These are phyloP conservation scores for Quercus phellos DNA, from an alignment of 331 rosid genomes.

Conservation along the genomic window DNA sequence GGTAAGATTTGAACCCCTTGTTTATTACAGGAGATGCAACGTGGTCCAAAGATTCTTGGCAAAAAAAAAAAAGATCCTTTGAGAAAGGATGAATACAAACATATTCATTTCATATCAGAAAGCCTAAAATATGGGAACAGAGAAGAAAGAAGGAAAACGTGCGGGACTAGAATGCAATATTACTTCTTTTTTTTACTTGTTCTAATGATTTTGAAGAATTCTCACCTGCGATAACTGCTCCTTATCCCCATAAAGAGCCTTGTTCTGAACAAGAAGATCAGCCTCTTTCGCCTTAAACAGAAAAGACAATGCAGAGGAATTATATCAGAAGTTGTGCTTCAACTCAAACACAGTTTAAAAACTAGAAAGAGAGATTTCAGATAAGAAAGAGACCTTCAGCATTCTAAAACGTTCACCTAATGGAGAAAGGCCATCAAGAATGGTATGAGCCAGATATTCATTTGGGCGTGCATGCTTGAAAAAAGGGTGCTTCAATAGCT, in stretches of 20 bases:
- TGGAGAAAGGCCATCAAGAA: conserved; percentile 77
- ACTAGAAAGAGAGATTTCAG: conserved; percentile 18
- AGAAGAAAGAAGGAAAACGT: background rate
- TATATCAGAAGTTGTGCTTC: conserved; percentile 4
- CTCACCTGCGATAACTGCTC: conserved; percentile 89
- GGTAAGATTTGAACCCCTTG: background rate
- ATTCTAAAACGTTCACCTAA: conserved; percentile 84
- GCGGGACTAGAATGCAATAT: background rate
- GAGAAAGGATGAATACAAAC: background rate
- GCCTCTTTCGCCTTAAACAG: conserved; percentile 75
- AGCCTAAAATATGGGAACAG: background rate
- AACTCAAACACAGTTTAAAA: conserved; percentile 5
- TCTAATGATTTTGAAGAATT: conserved; percentile 3
- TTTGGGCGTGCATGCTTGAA: conserved; percentile 68
- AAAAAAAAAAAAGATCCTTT: background rate
- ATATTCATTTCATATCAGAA: background rate
- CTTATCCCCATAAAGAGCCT: conserved; percentile 76
- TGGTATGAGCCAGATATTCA: conserved; percentile 64
- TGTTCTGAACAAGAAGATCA: conserved; percentile 83
- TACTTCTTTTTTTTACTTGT: background rate
- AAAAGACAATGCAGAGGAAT: conserved; percentile 18
- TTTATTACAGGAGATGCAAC: background rate
- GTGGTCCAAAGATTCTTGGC: background rate
- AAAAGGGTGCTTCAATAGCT: conserved; percentile 86
- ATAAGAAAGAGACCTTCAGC: conserved; percentile 62